phyloP scores from a whole-genome alignment of 495 filamentous ascomycete genomes.

The Penicillium mononematosum region DNA sequence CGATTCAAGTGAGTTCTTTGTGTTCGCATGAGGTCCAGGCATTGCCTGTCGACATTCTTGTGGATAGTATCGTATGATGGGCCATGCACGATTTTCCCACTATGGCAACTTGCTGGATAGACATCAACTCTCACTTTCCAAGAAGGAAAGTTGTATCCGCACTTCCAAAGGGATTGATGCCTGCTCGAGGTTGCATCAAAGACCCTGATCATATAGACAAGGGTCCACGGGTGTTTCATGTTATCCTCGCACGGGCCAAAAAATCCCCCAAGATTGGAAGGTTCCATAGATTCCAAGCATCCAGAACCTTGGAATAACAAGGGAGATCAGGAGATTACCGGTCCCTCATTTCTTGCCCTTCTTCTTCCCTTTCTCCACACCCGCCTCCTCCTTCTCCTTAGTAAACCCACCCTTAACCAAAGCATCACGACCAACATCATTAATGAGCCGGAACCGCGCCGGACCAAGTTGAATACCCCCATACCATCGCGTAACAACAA shows the following conservation, averaged over 20 bases:
- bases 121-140: not conserved
- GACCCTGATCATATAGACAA: not conserved
- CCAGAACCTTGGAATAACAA: not conserved
- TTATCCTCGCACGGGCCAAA: not conserved
- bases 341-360: conserved; percentile 57
- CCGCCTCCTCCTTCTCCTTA: conserved; percentile 37
- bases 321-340: not conserved
- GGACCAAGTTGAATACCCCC: conserved; percentile 86
- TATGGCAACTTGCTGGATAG: not conserved
- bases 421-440: conserved; percentile 78
- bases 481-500: conserved; percentile 96
- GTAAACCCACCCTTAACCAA: conserved; percentile 75
- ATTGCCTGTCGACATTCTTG: not conserved
- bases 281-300: not conserved
- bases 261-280: not conserved
- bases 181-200: conserved; percentile 12
- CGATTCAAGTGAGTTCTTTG: not conserved
- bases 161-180: conserved; percentile 4
- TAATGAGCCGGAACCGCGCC: conserved; percentile 86
- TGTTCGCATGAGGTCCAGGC: not conserved
- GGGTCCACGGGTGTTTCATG: conserved; percentile 1
- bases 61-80: not conserved
- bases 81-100: not conserved
- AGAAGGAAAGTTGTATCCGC: conserved; percentile 2
- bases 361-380: conserved; percentile 50